Evolutionary conservation across 331 rosid species (phyloP).

Genomic region (Quercus tomentella): DNA sequence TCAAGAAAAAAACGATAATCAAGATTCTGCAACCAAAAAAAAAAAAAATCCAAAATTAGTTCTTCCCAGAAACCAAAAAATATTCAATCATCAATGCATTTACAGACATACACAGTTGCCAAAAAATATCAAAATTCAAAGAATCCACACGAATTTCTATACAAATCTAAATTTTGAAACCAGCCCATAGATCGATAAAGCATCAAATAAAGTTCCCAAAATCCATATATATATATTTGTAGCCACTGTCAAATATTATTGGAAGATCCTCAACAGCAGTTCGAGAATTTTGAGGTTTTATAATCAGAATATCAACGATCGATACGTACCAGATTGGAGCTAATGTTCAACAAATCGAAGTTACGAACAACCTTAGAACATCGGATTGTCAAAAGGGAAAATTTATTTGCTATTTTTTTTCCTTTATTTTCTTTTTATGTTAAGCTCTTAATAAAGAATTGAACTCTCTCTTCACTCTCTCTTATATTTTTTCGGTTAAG

Average conservation of each 20-base stretch:
- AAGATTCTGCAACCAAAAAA: conserved; percentile 27
- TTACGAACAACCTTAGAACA: conserved; percentile 48
- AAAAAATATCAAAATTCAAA: conserved; percentile 17
- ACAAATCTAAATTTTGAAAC: conserved; percentile 21
- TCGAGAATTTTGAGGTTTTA: conserved; percentile 12
- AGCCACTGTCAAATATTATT: conserved; percentile 3
- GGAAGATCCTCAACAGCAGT: conserved; percentile 43
- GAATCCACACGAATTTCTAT: conserved; percentile 27
- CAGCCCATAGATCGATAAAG: conserved; percentile 43
- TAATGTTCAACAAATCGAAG: conserved; percentile 40
- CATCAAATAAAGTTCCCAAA: conserved; percentile 23
- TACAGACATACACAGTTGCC: conserved; percentile 32
- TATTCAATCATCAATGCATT: conserved; percentile 21
- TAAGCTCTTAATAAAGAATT: not conserved
- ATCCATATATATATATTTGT: conserved; percentile 2
- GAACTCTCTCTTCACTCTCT: not conserved
- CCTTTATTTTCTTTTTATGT: not conserved
- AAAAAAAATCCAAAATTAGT: conserved; percentile 1
- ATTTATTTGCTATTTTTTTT: conserved; percentile 3
- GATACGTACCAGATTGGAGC: conserved; percentile 48
- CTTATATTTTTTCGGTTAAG: not conserved
- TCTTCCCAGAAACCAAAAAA: conserved; percentile 26
- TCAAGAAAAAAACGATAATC: conserved; percentile 21
- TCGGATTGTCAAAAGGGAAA: conserved; percentile 41
- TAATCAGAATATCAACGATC: conserved; percentile 30